phyloP scores from a whole-genome alignment of 2,329 filamentous ascomycete species.

The Thelonectria olida region DNA sequence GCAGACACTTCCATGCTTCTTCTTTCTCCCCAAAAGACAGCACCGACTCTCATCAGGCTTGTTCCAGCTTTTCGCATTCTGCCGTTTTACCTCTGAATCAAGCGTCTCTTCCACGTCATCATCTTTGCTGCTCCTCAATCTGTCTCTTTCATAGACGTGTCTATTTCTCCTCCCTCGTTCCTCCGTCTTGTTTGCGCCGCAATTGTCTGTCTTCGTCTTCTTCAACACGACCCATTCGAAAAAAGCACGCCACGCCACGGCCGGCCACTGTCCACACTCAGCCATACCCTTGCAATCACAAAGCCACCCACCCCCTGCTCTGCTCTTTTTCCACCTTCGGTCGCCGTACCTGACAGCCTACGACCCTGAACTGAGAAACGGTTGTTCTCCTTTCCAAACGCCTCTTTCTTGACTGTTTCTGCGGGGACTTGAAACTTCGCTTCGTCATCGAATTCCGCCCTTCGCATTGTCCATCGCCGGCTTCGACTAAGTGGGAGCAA shows the following conservation, averaged over 20 bases:
- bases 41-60: background rate
- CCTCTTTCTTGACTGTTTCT: conserved; percentile 35
- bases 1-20: background rate
- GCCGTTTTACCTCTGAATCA: background rate
- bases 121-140: background rate
- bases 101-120: background rate
- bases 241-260: conserved; percentile 40
- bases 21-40: background rate
- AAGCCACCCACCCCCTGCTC: conserved; percentile 38
- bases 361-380: conserved; percentile 27
- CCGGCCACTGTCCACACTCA: too few species aligned
- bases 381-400: conserved; percentile 36
- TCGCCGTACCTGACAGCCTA: conserved; percentile 32
- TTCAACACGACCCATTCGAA: conserved; percentile 21
- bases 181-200: conserved; percentile 11
- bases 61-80: background rate
- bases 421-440: conserved; percentile 40
- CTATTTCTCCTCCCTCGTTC: background rate
- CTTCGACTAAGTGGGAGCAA: conserved; percentile 11
- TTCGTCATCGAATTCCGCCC: conserved; percentile 37
- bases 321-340: conserved; percentile 39
- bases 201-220: conserved; percentile 21
- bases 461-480: conserved; percentile 27
- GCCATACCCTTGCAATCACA: conserved; percentile 39
- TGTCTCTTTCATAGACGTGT: background rate